Conservation (phyloP, 2,329 filamentous ascomycete genomes). For the Phialocephala subalpina region DNA sequence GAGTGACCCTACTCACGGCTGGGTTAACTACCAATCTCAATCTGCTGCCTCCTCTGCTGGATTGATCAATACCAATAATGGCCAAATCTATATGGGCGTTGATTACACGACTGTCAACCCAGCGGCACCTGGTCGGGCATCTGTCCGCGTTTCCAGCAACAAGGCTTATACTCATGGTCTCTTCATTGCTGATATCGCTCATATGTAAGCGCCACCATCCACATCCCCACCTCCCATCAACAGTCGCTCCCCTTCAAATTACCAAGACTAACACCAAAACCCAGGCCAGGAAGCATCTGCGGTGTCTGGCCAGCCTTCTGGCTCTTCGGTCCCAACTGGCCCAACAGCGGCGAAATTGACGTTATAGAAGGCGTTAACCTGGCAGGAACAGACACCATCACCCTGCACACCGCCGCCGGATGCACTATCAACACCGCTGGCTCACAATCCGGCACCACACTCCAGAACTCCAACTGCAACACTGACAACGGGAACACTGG, state of each 20-base stretch:
- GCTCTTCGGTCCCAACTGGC: constrained; percentile 55
- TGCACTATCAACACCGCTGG: constrained; percentile 52
- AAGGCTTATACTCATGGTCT: constrained; percentile 70
- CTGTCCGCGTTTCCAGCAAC: constrained; percentile 72
- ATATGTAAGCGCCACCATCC: constrained; percentile 62
- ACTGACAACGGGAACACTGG: constrained; percentile 55
- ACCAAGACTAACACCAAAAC: background rate
- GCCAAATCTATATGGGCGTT: constrained; percentile 72
- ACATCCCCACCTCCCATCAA: too few relatives aligned
- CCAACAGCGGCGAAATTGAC: constrained; percentile 65
- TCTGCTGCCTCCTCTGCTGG: constrained; percentile 60
- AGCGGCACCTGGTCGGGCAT: constrained; percentile 58
- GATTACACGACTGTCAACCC: constrained; percentile 66
- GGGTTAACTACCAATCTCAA: constrained; percentile 65
- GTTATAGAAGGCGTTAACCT: constrained; percentile 76
- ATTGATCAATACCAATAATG: constrained; percentile 64
- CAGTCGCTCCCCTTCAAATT: too few relatives aligned
- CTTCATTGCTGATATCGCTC: constrained; percentile 74
- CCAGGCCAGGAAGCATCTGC: constrained; percentile 64
- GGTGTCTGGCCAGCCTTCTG: constrained; percentile 78
- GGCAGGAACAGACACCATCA: constrained; percentile 65
- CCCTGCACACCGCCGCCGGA: constrained; percentile 63
- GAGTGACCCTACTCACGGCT: constrained; percentile 71
- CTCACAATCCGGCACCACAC: constrained; percentile 50
- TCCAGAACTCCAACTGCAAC: constrained; percentile 51